These are phyloP conservation scores for Candida maesae DNA, from an alignment of 805 yeast genomes.

Conservation along the genomic window DNA sequence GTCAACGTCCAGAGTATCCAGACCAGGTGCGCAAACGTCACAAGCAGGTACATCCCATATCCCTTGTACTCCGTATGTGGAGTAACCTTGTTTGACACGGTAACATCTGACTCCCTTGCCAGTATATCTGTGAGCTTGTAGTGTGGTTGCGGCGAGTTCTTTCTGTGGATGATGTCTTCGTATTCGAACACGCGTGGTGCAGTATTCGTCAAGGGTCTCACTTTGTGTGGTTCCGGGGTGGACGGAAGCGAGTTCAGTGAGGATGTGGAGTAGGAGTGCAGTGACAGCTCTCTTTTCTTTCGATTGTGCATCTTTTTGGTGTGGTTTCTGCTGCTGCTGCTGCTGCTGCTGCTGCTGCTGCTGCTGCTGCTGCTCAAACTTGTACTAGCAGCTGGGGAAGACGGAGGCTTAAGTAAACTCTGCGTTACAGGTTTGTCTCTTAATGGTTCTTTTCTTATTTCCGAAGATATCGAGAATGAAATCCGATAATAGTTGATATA, in stretches of 20 bases:
- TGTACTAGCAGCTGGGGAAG: too few relatives aligned
- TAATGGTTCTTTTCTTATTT: too few relatives aligned
- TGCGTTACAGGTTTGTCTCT: too few relatives aligned
- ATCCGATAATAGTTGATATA: too few relatives aligned
- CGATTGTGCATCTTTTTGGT: not conserved
- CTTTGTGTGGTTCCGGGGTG: slow-evolving; percentile 1
- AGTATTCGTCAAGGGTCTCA: not conserved
- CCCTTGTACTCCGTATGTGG: slow-evolving; percentile 81
- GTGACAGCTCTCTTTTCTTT: slow-evolving; percentile 1
- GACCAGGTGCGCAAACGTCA: slow-evolving; percentile 48
- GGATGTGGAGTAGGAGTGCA: slow-evolving; percentile 8
- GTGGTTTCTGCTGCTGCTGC: too few relatives aligned
- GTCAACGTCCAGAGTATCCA: slow-evolving; percentile 73
- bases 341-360: too few relatives aligned
- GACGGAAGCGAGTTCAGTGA: slow-evolving; percentile 5
- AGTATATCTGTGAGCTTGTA: slow-evolving; percentile 43
- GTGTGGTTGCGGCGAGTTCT: slow-evolving; percentile 12
- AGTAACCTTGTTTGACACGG: slow-evolving; percentile 49
- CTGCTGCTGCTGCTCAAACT: too few relatives aligned
- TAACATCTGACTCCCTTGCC: slow-evolving; percentile 65
- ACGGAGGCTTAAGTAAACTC: too few relatives aligned
- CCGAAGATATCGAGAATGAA: too few relatives aligned
- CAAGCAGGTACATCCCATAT: slow-evolving; percentile 73
- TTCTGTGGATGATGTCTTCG: slow-evolving; percentile 19
- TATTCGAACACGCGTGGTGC: slow-evolving; percentile 15